Evolutionary conservation across 2,329 filamentous ascomycete genomes (phyloP).

Genomic region (Rasamsonia emersonii): DNA sequence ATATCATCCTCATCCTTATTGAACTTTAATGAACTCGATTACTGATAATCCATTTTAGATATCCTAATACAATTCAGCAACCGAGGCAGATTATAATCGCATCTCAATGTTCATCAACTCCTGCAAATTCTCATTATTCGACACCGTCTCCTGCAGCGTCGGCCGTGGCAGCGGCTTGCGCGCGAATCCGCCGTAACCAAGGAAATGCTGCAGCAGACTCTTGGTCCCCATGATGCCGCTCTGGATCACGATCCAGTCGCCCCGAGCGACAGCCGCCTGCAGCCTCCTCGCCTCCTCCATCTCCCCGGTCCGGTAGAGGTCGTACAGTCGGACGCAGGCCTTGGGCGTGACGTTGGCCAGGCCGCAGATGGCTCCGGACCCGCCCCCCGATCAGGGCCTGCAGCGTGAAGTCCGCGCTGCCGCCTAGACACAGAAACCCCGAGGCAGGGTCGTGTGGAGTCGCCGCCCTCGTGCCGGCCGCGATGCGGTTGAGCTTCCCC

Average conservation of each 20-base stretch:
- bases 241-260: constrained; percentile 61
- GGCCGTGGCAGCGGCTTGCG: constrained; percentile 46
- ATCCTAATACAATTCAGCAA: no score
- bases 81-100: no score
- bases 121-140: constrained; percentile 1
- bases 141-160: constrained; percentile 12
- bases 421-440: constrained; percentile 62
- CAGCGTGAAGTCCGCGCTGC: constrained; percentile 65
- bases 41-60: no score
- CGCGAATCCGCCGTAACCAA: constrained; percentile 55
- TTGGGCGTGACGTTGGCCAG: constrained; percentile 63
- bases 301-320: constrained; percentile 52
- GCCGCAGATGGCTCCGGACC: constrained; percentile 63
- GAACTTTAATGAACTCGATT: no score
- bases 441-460: constrained; percentile 63
- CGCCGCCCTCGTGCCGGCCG: constrained; percentile 52
- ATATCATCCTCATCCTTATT: no score
- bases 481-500: constrained; percentile 54
- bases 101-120: constrained; percentile 4
- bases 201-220: constrained; percentile 52
- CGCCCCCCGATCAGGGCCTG: constrained; percentile 62
- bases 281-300: constrained; percentile 51
- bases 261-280: constrained; percentile 56
- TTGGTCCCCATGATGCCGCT: constrained; percentile 62
- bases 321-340: constrained; percentile 52